Evolutionary conservation across 2,329 filamentous ascomycete species (phyloP).

Genomic region (Fusarium sp.): DNA sequence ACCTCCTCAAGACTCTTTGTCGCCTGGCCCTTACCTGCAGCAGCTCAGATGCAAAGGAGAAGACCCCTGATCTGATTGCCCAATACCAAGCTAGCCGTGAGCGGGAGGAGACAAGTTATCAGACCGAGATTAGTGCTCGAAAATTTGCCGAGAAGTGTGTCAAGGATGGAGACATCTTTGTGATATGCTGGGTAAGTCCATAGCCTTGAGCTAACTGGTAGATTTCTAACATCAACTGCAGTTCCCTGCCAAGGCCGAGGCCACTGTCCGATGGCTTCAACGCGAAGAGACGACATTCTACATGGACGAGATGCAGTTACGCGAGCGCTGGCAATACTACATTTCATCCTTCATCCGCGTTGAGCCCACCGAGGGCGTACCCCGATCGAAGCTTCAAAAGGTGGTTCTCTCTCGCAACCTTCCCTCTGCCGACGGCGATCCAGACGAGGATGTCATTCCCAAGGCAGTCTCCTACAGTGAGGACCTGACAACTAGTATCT

Average conservation of each 20-base stretch:
- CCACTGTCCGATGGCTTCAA: conserved; percentile 75
- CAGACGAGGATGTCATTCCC: conserved; percentile 69
- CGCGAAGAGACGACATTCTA: conserved; percentile 81
- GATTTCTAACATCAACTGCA: conserved; percentile 53
- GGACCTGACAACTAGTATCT: conserved; percentile 76
- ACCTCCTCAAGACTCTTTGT: conserved; percentile 82
- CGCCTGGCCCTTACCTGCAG: conserved; percentile 85
- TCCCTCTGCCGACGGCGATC: conserved; percentile 67
- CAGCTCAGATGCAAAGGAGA: conserved; percentile 88
- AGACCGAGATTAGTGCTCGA: conserved; percentile 87
- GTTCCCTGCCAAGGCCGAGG: conserved; percentile 74
- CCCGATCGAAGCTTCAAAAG: conserved; percentile 70
- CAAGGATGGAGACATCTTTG: conserved; percentile 92
- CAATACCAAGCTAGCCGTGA: conserved; percentile 85
- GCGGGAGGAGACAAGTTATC: conserved; percentile 85
- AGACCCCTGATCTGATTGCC: conserved; percentile 88
- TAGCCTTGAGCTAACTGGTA: neutral
- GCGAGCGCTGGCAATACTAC: conserved; percentile 92
- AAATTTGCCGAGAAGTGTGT: conserved; percentile 93
- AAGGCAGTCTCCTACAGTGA: conserved; percentile 71
- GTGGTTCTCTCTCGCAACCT: conserved; percentile 77
- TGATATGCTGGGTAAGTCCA: conserved; percentile 86
- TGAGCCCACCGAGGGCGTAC: conserved; percentile 85
- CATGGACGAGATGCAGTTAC: conserved; percentile 84
- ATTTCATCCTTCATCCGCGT: conserved; percentile 90